Base-by-base conservation (phyloP, 192 early-diverging fungal species). In the Umbelopsis isabellina region DNA sequence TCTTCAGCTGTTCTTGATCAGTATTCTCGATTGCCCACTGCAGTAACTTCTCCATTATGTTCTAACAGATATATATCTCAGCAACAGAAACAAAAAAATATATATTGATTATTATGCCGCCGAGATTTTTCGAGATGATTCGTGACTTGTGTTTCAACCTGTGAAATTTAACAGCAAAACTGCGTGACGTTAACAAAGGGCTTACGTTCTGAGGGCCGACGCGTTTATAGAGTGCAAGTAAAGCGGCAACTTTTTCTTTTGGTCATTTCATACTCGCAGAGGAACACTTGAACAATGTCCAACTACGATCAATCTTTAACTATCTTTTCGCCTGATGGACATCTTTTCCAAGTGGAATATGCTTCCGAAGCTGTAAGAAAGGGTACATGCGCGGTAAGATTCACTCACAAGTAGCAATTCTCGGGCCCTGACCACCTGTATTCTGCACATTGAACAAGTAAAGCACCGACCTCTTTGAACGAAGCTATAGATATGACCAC, bases 291-390 rank as follows among this genome's bases (percentile, higher is more conserved):
- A n/a, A 71, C 23, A 72, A 83, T 81, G 80, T 81, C 80, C 51
- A 80, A 77, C 21, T 90, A 90, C 85, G 89, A 90, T 80, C 85
- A 86, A 68, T 96, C 96, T 37, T 87, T 99, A 66, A 99, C 96
- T 55, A 94, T 98, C 72, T 99, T 99, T 77, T 98, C 96, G 46
- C 97, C 97, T 45, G 97, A 99, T 78, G 97, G 97, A 27, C 96
- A 97, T 78, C 82, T 99, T 70, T 99, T 99, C 84, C 97, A 99
- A 90, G 97, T 99, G 76, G 96, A 99, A 82, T 99, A 99, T 77
- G 97, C 97, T 69, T 88, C 95, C 67, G 97, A 98, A 77, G 96
- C 97, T 33, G 96, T 99, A 55, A 86, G 95, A 70, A 97, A 95
- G 80, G 97, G 96, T 69, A 99, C 94, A 44, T 97, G 95, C 80